Evolutionary conservation across 495 filamentous ascomycete genomes (phyloP), one percentile per base, ranked within the genome.

Genomic region (Lophium mytilinum): DNA sequence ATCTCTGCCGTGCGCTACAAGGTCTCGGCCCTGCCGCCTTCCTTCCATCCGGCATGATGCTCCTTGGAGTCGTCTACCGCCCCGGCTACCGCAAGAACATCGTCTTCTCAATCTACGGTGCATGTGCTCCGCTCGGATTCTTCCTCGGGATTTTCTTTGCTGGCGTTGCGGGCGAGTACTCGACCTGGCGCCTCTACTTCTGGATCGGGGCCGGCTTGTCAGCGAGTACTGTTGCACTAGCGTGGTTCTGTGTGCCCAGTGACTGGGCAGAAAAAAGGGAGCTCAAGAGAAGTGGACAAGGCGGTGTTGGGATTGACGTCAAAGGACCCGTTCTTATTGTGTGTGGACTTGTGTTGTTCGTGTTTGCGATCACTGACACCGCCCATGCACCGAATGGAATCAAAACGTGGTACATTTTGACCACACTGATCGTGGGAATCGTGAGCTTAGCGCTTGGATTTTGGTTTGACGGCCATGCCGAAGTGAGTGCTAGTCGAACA

Each of bases 21-120:
- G 90, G 90, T 5, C 71, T 96, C 1, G 90, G 87, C 0, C 78
- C 87, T 0, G 86, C 87, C 14, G 87, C 88, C 0, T 89, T 87
- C 48, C 71, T 93, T 18, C 89, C 89, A 3, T 83, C 86, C 3
- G 80, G 86, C 11, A 77, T 95, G 11, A 88, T 89, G 77, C 78
- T 95, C 12, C 70, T 95, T 11, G 88, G 88, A 1, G 86, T 83
- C 64, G 81, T 81, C 1, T 95, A 95, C 65, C 78, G 90, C 7
- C 90, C 90, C 0, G 90, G 89, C 0, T 88, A 88, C 7, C 75
- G 90, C 10, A 95, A 95, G 72, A 95, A 95, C 63, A 60, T 93
- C 12, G 80, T 93, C 0, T 95, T 94, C 67, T 82, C 83, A 42
- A 69, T 93, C 0, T 94, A 92, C 68, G 87, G 89, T 1, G 86